Evolutionary conservation across 352 stramenopile genomes (phyloP).

Genomic region (Pythium grandisporangium): DNA sequence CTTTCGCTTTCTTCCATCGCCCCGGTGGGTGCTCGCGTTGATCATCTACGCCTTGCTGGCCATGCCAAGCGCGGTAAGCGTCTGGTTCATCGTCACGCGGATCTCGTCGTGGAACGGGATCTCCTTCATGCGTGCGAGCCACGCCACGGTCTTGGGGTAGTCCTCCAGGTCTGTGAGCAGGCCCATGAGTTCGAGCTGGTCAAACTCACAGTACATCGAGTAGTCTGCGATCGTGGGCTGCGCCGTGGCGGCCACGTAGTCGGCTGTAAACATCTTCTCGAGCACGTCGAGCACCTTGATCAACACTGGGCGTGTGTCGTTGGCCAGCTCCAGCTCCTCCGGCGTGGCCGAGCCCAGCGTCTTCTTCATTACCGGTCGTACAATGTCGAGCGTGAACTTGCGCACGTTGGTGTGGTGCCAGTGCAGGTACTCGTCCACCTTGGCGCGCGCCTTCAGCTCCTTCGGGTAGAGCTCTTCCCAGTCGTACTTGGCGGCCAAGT

Average conservation of each 20-base stretch:
- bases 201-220: conserved; percentile 52
- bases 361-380: conserved; percentile 21
- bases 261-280: conserved; percentile 36
- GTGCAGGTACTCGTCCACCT: conserved; percentile 55
- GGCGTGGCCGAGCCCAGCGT: conserved; percentile 1
- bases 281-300: conserved; percentile 19
- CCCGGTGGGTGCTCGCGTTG: no score
- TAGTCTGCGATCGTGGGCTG: conserved; percentile 53
- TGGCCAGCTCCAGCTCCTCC: conserved; percentile 8
- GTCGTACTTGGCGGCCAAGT: conserved; percentile 34
- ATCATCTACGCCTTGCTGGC: background rate
- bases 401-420: conserved; percentile 63
- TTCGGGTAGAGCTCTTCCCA: conserved; percentile 41
- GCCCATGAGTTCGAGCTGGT: conserved; percentile 49
- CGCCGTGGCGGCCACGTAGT: conserved; percentile 40
- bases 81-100: conserved; percentile 15
- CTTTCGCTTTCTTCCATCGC: no score
- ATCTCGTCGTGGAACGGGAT: conserved; percentile 34
- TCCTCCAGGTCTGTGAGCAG: conserved; percentile 26
- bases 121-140: conserved; percentile 17
- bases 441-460: conserved; percentile 28
- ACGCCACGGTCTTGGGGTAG: conserved; percentile 12
- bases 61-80: conserved; percentile 4
- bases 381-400: conserved; percentile 28
- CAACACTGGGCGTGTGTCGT: conserved; percentile 10